Base-by-base conservation (phyloP, 306 rosid genomes). In the Nissolia schottii region DNA sequence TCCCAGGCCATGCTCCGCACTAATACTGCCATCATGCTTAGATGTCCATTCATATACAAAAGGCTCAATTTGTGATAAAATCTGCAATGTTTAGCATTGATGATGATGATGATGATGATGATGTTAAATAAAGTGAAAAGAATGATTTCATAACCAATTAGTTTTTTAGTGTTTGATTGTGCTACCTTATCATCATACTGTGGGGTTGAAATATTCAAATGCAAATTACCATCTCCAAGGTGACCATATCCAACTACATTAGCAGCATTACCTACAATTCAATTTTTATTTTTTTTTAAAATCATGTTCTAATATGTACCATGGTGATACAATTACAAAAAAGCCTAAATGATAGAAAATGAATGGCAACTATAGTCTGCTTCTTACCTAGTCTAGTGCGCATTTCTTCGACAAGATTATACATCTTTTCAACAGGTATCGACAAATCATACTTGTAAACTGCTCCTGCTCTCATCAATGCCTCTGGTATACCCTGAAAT, bases 1-100 rank as follows among this genome's bases (percentile, higher is more conserved):
- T 80, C 98, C 98, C 34, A 93, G 60, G 51, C 98, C 98, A 63
- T 93, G 98, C 73, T 91, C 98, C 3, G 98, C 97, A 18, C 98
- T 91, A 54, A 93, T 89, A 77, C 98, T 93, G 29, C 98, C 98
- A 8, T 63, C 78, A 61, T 87, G 94, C 67, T 81, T 85, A 28
- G 97, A 89, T 31, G 97, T 93, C 98, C 98, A 93, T 79, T 91
- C 97, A 40, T 93, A 93, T 66, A 93, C 97, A 78, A 84, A 93
- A 20, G 98, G 98, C 82, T 93, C 97, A 37, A 93, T 91, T 85
- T 84, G 85, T 2, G 87, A 84, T 56, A 93, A 73, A 78, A 86
- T 84, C 97, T 90, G 93, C 82, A 80, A 18, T 19, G 22, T 64
- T 70, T 59, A 76, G 40, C 40, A 20, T 40, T 49, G 27, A 57